These are phyloP conservation scores for Didymella keratinophila DNA, from an alignment of 2,329 filamentous ascomycete species.

Conservation along the genomic window DNA sequence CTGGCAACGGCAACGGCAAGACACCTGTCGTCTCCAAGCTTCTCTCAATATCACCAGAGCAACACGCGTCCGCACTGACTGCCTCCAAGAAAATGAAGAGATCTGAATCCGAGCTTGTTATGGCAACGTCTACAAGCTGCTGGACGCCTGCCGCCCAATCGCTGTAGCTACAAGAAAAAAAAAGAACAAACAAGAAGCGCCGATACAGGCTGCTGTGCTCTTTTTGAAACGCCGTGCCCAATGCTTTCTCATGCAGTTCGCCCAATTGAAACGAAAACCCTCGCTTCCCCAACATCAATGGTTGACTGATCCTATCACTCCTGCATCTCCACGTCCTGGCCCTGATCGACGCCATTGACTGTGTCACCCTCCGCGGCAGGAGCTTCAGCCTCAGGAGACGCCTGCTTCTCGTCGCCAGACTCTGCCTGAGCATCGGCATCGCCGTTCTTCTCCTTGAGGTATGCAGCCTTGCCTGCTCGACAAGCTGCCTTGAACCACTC, in stretches of 20 bases:
- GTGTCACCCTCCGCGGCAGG: slow-evolving; percentile 34
- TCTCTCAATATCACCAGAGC: not conserved
- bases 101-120: no score
- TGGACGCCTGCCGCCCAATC: not conserved
- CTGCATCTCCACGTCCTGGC: slow-evolving; percentile 46
- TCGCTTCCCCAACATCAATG: slow-evolving; percentile 16
- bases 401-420: slow-evolving; percentile 16
- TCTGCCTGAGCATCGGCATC: slow-evolving; percentile 22
- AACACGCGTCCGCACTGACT: not conserved
- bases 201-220: slow-evolving; percentile 18
- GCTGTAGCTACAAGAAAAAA: slow-evolving; percentile 8
- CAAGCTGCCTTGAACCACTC: slow-evolving; percentile 68
- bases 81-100: not conserved
- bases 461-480: slow-evolving; percentile 47
- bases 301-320: slow-evolving; percentile 29
- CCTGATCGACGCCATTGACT: slow-evolving; percentile 31
- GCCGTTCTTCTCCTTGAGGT: slow-evolving; percentile 29
- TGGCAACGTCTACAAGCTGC: no score
- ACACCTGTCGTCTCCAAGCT: not conserved
- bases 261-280: slow-evolving; percentile 27
- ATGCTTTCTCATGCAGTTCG: slow-evolving; percentile 33
- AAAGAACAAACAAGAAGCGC: slow-evolving; percentile 20
- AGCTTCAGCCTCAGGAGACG: slow-evolving; percentile 17
- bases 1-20: not conserved
- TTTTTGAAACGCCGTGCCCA: slow-evolving; percentile 39